Conservation (phyloP, 352 stramenopile genomes). For the Phytopythium vexans region DNA sequence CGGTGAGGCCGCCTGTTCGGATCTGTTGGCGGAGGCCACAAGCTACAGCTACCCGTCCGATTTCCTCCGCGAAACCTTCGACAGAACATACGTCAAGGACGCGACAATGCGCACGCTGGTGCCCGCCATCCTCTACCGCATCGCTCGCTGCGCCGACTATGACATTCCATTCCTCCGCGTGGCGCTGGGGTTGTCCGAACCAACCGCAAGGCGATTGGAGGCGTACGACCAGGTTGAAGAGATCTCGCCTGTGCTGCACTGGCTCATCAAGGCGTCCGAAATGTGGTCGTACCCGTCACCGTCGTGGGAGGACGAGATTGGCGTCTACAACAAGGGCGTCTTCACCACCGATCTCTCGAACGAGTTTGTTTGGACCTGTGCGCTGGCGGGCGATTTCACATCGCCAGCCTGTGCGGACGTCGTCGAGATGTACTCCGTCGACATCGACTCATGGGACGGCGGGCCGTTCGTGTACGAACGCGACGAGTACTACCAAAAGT, state of each 20-base stretch:
- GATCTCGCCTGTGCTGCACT: slow-evolving; percentile 11
- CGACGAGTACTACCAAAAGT: slow-evolving; percentile 29
- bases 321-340: slow-evolving; percentile 2
- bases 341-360: slow-evolving; percentile 2
- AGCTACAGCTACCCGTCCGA: not conserved
- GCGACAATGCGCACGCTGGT: slow-evolving; percentile 6
- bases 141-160: slow-evolving; percentile 1
- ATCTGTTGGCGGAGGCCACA: not conserved
- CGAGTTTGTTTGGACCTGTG: slow-evolving; percentile 11
- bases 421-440: not conserved
- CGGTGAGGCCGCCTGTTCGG: not conserved
- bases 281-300: slow-evolving; percentile 23
- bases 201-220: not conserved
- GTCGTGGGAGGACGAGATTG: slow-evolving; percentile 8
- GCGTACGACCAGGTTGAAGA: slow-evolving; percentile 8
- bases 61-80: not conserved
- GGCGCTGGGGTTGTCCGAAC: not conserved
- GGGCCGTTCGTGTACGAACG: slow-evolving; percentile 20
- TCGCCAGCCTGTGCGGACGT: slow-evolving; percentile 9
- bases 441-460: slow-evolving; percentile 1
- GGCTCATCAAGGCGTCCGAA: slow-evolving; percentile 24
- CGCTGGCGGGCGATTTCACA: slow-evolving; percentile 10
- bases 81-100: slow-evolving; percentile 1
- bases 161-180: slow-evolving; percentile 10
- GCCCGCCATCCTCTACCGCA: slow-evolving; percentile 14